phyloP scores from a whole-genome alignment of 768 basidiomycete species.

The Auriscalpium vulgare region DNA sequence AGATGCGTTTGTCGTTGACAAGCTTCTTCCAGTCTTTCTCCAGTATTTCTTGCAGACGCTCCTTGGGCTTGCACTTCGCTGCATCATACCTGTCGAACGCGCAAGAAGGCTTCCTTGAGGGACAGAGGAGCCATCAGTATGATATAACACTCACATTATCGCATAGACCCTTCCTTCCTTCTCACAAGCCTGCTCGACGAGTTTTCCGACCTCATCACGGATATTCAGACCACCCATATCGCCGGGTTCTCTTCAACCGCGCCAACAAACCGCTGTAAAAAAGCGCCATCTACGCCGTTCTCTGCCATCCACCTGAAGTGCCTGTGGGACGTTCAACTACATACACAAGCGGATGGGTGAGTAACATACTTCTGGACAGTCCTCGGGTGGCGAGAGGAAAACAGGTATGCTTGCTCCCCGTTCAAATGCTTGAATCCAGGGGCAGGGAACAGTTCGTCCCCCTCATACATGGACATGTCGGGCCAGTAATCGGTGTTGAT shows the following conservation, averaged over 20 bases:
- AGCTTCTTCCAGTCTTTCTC: conserved; percentile 73
- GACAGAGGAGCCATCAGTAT: not conserved
- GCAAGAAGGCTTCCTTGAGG: not conserved
- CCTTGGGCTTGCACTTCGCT: conserved; percentile 56
- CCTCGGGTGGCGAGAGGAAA: conserved; percentile 69
- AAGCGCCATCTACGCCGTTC: conserved; percentile 73
- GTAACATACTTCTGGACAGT: conserved; percentile 52
- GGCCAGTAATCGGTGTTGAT: conserved; percentile 79
- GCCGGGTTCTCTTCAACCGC: conserved; percentile 49
- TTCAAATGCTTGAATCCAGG: conserved; percentile 53
- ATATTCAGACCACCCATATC: conserved; percentile 51
- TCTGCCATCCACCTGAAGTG: conserved; percentile 84
- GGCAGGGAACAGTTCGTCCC: conserved; percentile 61
- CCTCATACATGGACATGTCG: conserved; percentile 60
- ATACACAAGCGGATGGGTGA: not conserved
- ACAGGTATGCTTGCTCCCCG: conserved; percentile 59
- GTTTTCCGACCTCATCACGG: conserved; percentile 67
- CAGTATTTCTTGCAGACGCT: conserved; percentile 58
- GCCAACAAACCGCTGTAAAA: conserved; percentile 70
- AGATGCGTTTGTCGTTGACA: conserved; percentile 45
- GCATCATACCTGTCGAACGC: conserved; percentile 64
- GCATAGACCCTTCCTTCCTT: conserved; percentile 74
- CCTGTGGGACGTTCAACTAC: conserved; percentile 20
- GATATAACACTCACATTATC: conserved; percentile 54
- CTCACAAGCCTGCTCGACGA: conserved; percentile 72